These are phyloP conservation scores for Blastocystis hominis DNA, from an alignment of 352 stramenopile species.

Conservation along the genomic window DNA sequence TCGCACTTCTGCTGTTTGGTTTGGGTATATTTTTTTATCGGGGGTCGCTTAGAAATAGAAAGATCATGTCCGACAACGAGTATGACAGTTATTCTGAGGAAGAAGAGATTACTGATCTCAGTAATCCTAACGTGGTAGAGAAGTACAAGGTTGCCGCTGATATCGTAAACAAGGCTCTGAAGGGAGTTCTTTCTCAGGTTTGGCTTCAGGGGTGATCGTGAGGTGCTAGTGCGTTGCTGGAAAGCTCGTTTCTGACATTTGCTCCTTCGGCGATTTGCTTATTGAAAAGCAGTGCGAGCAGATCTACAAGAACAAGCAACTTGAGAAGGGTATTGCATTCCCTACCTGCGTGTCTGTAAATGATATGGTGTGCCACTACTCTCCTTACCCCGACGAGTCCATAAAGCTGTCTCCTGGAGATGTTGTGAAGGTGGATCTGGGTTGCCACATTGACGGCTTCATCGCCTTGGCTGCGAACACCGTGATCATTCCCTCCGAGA, in stretches of 20 bases:
- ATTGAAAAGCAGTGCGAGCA: conserved; percentile 71
- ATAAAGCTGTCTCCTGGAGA: conserved; percentile 75
- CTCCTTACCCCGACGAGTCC: conserved; percentile 80
- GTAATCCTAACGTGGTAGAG: conserved; percentile 80
- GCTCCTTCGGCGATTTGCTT: conserved; percentile 68
- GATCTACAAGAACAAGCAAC: conserved; percentile 89
- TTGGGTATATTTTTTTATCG: background rate
- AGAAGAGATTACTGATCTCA: conserved; percentile 73
- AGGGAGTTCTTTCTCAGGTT: conserved; percentile 85
- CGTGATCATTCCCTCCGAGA: conserved; percentile 72
- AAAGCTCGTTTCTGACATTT: conserved; percentile 51
- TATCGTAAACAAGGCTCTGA: conserved; percentile 91
- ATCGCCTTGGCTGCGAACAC: conserved; percentile 95
- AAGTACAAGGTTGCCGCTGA: conserved; percentile 95
- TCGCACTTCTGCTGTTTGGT: background rate
- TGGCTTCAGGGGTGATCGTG: background rate
- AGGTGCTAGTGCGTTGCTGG: conserved; percentile 16
- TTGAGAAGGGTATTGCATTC: conserved; percentile 97
- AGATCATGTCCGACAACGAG: conserved; percentile 64
- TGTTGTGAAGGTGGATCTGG: conserved; percentile 88
- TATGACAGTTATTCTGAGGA: conserved; percentile 66
- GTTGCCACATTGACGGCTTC: conserved; percentile 98
- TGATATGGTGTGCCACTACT: conserved; percentile 95
- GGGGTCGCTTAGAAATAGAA: background rate
- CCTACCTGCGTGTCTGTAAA: conserved; percentile 96